Base-by-base conservation (phyloP, 768 basidiomycete genomes). In the Tylopilus rubrobrunneus region DNA sequence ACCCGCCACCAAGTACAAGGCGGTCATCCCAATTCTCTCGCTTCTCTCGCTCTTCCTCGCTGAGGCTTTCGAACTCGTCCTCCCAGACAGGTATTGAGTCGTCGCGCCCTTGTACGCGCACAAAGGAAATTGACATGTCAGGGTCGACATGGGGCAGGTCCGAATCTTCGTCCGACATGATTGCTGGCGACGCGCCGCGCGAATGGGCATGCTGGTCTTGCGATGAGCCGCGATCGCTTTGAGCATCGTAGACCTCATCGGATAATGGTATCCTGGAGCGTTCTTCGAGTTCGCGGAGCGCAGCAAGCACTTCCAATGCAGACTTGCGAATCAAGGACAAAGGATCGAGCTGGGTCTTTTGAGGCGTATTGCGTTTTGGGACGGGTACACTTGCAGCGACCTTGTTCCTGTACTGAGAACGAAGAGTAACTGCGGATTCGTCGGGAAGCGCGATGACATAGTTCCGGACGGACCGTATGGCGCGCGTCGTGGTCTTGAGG, bases 381-480 rank as follows among this genome's bases (percentile, higher is more conserved):
- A 58, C 56, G 1, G 64, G 68, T 21, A 47, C 56, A 58, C 60
- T 53, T 57, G 69, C 46, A 76, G 75, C 48, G 69, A 65, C 74
- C 23, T 74, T 78, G 44, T 79, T 80, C 36, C 85, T 78, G 69
- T 84, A 89, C 23, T 85, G 74, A 44, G 76, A 74, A 37, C 76
- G 77, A 63, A 79, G 76, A 2, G 80, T 77, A 9, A 75, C 80
- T 15, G 81, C 74, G 2, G 78, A 80, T 53, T 92, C 88, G 63
- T 92, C 85, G 0, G 91, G 92, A 14, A 94, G 80, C 0, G 87
- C 83, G 31, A 94, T 74, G 19, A 93, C 73, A 67, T 93, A 94
- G 66, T 90, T 90, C 12, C 92, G 81, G 31, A 91, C 87, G 14
- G 86, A 85, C 33, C 93, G 83, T 45, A 97, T 84, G 5, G 89